Base-by-base conservation (phyloP, 2,329 filamentous ascomycete species). In the Epichloe aotearoae region DNA sequence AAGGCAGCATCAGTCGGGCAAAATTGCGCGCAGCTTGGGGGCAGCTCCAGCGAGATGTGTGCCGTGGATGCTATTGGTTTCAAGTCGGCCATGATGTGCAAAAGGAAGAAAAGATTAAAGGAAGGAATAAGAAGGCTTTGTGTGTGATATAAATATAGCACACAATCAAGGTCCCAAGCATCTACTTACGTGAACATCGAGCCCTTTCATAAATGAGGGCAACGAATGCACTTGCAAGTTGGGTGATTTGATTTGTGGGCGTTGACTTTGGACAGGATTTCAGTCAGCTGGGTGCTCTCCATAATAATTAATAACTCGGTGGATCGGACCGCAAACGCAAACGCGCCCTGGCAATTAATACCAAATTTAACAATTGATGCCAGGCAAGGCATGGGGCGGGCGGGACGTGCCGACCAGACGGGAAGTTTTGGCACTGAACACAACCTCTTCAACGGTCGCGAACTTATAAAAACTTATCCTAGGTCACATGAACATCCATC, bases 21-120 rank as follows among this genome's bases (percentile, higher is more conserved):
- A 59, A 89, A 88, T 54, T 86, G 82, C n/a, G 89, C 73, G 61
- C 86, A 90, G 60, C 85, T 87, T 2, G 86, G 86, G 4, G 86
- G 86, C 0, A 86, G 70, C 49, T 86, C 78, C 19, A 88, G 69
- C 4, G 64, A 72, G 33, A 77, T 60, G 3, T 77, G 77, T 47
- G 67, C 63, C 34, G 74, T 63, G 6, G 77, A 76, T 8, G 59
- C 55, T 33, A 75, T 61, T 7, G 59, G 26, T 15, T 53, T 52
- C 26, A 55, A 12, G 6, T 51, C 26, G 19, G 54, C 54, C 64
- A 66, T 65, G 41, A 15, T 37, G 17, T n/a, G 11, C 30, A 41
- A n/a, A 33, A 5, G 19, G 17, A 6, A 5, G 17, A 19, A 19
- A 14, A 23, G 8, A 42, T 34, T 3, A 23, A 46, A 6, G 5